Percentiles rank a stretch among this genome's conserved stretches.
These are phyloP conservation scores for Prunus padus DNA, from an alignment of 306 rosid genomes.

Conservation along the genomic window DNA sequence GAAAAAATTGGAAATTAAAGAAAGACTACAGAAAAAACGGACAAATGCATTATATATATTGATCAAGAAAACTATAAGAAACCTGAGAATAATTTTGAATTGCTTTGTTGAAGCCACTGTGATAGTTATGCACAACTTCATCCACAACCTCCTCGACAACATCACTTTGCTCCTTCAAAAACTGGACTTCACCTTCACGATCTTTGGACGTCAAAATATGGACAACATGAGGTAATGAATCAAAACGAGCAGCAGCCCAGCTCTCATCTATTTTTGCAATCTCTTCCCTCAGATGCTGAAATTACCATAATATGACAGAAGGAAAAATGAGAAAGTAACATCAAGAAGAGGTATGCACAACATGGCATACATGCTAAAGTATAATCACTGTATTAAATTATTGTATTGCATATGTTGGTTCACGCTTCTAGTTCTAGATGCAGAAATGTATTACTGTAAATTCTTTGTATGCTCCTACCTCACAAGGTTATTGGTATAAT, in stretches of 20 bases:
- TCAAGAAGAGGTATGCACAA: not conserved
- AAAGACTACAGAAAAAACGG: not conserved
- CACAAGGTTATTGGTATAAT: not conserved
- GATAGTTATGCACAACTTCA: slow-evolving; percentile 97
- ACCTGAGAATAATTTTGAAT: slow-evolving; percentile 99
- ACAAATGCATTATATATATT: not conserved
- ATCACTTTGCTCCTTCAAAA: slow-evolving; percentile 96
- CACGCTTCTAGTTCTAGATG: not conserved
- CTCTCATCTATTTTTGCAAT: slow-evolving; percentile 71
- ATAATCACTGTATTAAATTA: not conserved
- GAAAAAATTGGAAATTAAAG: not conserved
- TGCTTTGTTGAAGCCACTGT: slow-evolving; percentile 95
- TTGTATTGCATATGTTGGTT: not conserved
- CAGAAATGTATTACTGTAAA: not conserved
- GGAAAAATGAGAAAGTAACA: slow-evolving; percentile 13
- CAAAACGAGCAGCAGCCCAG: slow-evolving; percentile 97
- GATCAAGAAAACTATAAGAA: slow-evolving; percentile 19
- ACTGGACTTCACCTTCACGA: slow-evolving; percentile 74
- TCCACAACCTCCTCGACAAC: slow-evolving; percentile 95
- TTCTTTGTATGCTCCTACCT: not conserved
- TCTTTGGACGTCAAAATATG: slow-evolving; percentile 97
- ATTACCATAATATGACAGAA: slow-evolving; percentile 30
- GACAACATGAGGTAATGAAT: slow-evolving; percentile 98
- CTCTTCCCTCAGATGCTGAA: slow-evolving; percentile 88
- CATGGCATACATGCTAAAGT: not conserved